A percentile compares a stretch with the other conserved stretches of the same genome.
Evolutionary conservation across 2,329 filamentous ascomycete species (phyloP).

Genomic region (Ophiostoma fasciatum): DNA sequence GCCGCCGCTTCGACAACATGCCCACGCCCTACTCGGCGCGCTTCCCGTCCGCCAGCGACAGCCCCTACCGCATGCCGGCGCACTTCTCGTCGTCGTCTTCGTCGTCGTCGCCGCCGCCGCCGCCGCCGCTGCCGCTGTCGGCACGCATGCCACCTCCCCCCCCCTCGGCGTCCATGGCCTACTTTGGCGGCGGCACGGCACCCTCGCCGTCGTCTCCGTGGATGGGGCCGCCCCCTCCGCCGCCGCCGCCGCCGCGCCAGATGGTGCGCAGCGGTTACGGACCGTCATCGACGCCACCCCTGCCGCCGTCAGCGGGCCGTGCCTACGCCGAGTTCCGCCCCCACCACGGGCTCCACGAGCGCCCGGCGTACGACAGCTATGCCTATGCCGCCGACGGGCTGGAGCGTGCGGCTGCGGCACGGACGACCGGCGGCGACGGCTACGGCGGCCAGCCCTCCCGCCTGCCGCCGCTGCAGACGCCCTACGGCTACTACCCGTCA

Average conservation of each 20-base stretch:
- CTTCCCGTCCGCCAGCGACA: too few relatives aligned
- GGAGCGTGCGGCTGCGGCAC: too few relatives aligned
- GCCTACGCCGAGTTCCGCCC: too few relatives aligned
- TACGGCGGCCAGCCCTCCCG: slow-evolving; percentile 23
- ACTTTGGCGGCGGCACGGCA: background rate
- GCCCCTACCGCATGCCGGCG: too few relatives aligned
- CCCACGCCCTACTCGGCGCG: background rate
- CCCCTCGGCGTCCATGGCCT: background rate
- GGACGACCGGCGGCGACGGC: background rate
- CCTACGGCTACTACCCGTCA: slow-evolving; percentile 9
- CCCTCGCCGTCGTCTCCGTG: slow-evolving; percentile 7
- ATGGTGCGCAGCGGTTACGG: too few relatives aligned
- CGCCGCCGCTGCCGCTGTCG: too few relatives aligned
- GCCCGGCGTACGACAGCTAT: too few relatives aligned
- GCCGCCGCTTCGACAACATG: slow-evolving; percentile 43
- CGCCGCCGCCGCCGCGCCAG: slow-evolving; percentile 18
- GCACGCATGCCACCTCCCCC: background rate
- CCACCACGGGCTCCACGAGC: too few relatives aligned
- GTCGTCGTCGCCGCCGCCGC: too few relatives aligned
- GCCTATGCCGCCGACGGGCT: too few relatives aligned
- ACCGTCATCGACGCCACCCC: background rate
- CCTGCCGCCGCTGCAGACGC: slow-evolving; percentile 38
- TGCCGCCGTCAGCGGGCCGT: too few relatives aligned
- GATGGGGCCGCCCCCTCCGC: slow-evolving; percentile 8
- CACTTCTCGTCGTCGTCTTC: too few relatives aligned